These are phyloP conservation scores for Lagenidium sp. DNA, from an alignment of 352 stramenopile species.

Conservation along the genomic window DNA sequence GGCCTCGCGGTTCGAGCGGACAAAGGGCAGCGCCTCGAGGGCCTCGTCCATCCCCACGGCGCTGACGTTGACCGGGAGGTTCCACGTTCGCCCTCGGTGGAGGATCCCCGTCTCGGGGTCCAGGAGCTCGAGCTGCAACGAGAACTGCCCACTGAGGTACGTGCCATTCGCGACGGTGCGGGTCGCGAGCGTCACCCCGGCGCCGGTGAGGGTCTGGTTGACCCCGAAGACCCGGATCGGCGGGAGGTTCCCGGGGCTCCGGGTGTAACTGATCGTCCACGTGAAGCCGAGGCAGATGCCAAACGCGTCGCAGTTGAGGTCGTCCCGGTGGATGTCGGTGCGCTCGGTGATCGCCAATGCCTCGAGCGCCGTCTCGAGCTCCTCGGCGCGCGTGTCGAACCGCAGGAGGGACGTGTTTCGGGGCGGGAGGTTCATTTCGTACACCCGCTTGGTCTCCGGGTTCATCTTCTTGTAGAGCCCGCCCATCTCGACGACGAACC, in stretches of 20 bases:
- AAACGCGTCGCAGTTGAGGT: conserved; percentile 49
- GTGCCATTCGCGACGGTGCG: conserved; percentile 60
- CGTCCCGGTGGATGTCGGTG: conserved; percentile 21
- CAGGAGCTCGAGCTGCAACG: conserved; percentile 36
- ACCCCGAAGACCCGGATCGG: conserved; percentile 33
- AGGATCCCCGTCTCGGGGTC: conserved; percentile 32
- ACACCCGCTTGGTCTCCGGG: conserved; percentile 27
- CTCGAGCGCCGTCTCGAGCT: conserved; percentile 25
- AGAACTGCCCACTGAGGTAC: conserved; percentile 58
- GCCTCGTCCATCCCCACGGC: conserved; percentile 63
- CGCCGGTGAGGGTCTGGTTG: conserved; percentile 18
- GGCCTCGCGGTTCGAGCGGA: conserved; percentile 52
- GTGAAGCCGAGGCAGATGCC: conserved; percentile 52
- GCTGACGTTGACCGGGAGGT: conserved; percentile 61
- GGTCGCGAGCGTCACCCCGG: conserved; percentile 16
- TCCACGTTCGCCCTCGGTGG: conserved; percentile 40
- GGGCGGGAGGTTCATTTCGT: conserved; percentile 21
- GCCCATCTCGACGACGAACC: conserved; percentile 44
- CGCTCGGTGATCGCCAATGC: conserved; percentile 29
- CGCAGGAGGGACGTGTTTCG: conserved; percentile 31
- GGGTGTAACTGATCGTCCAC: conserved; percentile 53
- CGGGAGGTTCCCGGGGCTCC: conserved; percentile 54
- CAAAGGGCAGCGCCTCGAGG: conserved; percentile 52
- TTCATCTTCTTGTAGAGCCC: conserved; percentile 45
- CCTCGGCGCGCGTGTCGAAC: conserved; percentile 24